A percentile compares a stretch with the other conserved stretches of the same genome.
These are phyloP conservation scores for Clohesyomyces aquaticus DNA, from an alignment of 495 filamentous ascomycete species.

Conservation along the genomic window DNA sequence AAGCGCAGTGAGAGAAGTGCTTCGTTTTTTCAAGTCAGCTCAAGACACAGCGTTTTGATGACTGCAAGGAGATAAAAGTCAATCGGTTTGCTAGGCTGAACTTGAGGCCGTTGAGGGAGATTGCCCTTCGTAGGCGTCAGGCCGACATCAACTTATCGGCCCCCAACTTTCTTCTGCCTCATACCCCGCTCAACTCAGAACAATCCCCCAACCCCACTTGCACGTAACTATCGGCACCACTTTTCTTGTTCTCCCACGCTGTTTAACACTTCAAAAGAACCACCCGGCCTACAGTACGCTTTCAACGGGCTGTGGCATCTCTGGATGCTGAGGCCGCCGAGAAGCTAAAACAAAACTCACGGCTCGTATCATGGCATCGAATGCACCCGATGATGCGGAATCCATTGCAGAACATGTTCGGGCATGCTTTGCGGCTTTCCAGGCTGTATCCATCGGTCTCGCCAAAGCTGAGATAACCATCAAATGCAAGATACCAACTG, in stretches of 20 bases:
- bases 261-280: too few species aligned
- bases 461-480: constrained; percentile 16
- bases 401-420: constrained; percentile 11
- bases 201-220: not conserved
- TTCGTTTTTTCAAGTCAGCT: not conserved
- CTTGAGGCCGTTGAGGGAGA: not conserved
- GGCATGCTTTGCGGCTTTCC: constrained; percentile 11
- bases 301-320: too few species aligned
- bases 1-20: not conserved
- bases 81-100: not conserved
- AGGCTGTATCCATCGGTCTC: not conserved
- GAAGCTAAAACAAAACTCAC: not conserved
- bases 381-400: not conserved
- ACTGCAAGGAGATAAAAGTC: not conserved
- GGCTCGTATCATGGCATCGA: not conserved
- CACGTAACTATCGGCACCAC: not conserved
- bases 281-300: too few species aligned
- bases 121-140: not conserved
- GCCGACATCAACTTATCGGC: not conserved
- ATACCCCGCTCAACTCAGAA: not conserved
- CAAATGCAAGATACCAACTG: not conserved
- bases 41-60: not conserved
- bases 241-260: too few species aligned
- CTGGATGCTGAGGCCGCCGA: too few species aligned
- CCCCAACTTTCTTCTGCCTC: not conserved